phyloP scores from a whole-genome alignment of 495 filamentous ascomycete genomes.

The Xylaria bambusicola region DNA sequence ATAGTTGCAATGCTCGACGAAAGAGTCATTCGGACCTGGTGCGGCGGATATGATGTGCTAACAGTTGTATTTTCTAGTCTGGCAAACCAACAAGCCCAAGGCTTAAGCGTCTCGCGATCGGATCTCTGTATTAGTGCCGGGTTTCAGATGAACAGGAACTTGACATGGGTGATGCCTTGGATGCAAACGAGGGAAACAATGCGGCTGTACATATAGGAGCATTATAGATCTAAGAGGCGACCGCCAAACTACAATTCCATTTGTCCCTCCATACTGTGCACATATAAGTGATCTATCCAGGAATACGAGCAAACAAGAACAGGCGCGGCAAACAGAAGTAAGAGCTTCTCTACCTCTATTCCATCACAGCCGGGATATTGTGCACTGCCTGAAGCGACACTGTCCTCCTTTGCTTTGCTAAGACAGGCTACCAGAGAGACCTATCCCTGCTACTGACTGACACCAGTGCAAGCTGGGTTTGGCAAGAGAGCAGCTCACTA shows the following conservation, averaged over 20 bases:
- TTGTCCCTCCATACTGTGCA: constrained; percentile 4
- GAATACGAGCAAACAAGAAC: too few species aligned
- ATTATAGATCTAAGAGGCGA: constrained; percentile 29
- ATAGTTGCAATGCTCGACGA: not conserved
- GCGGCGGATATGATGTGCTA: not conserved
- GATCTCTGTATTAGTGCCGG: not conserved
- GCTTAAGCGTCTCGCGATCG: constrained; percentile 32
- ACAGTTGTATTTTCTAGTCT: constrained; percentile 54
- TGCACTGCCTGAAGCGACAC: too few species aligned
- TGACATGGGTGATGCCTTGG: not conserved
- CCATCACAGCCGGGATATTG: not conserved
- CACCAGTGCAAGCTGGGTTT: too few species aligned
- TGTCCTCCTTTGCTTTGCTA: too few species aligned
- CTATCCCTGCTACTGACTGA: too few species aligned
- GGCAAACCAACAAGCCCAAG: constrained; percentile 79
- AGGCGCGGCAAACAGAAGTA: not conserved
- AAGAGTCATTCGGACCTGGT: constrained; percentile 8
- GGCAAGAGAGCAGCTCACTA: too few species aligned
- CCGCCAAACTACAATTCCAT: constrained; percentile 19
- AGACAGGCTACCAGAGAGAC: too few species aligned
- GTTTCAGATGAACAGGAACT: not conserved
- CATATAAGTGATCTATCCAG: not conserved
- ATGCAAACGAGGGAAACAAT: not conserved
- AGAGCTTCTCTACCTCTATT: not conserved
- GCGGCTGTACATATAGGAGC: constrained; percentile 31